Conservation (phyloP, 352 stramenopile species). For the Achlya hypogyna region DNA sequence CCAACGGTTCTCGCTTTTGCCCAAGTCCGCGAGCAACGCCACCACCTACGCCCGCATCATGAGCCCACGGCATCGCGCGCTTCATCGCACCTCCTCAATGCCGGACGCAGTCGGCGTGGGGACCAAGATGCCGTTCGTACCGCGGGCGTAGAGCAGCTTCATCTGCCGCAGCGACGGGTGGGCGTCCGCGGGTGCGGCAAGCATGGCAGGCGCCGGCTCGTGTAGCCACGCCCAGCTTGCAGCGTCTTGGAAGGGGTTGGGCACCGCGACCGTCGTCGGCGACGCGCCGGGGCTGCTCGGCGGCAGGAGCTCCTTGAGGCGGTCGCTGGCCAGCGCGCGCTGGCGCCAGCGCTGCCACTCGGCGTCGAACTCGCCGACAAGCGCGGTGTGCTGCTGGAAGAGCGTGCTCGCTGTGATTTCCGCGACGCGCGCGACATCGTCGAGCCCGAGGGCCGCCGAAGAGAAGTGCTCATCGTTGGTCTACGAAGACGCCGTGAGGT, state of each 20-base stretch:
- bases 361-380: constrained; percentile 7
- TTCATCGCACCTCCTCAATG: no score
- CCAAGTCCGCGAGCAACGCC: constrained; percentile 11
- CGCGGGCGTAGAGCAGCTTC: neutral
- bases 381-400: neutral
- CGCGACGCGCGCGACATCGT: neutral
- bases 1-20: neutral
- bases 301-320: neutral
- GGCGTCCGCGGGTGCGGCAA: neutral
- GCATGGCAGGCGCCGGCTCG: neutral
- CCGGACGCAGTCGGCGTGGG: no score
- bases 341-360: constrained; percentile 1
- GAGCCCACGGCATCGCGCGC: neutral
- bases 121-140: neutral
- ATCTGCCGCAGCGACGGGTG: neutral
- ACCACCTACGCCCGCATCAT: constrained; percentile 9
- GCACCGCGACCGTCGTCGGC: neutral
- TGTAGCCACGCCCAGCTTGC: neutral
- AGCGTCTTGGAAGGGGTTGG: constrained; percentile 16
- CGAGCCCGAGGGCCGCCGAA: neutral
- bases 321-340: neutral
- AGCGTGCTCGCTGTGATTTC: constrained; percentile 15
- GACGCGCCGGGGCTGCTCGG: neutral
- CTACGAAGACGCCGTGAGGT: neutral
- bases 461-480: neutral